Percentiles rank a stretch among this genome's conserved stretches.
These are phyloP conservation scores for Dendrobium chrysotoxum DNA, from an alignment of 106 monocot species.

Conservation along the genomic window DNA sequence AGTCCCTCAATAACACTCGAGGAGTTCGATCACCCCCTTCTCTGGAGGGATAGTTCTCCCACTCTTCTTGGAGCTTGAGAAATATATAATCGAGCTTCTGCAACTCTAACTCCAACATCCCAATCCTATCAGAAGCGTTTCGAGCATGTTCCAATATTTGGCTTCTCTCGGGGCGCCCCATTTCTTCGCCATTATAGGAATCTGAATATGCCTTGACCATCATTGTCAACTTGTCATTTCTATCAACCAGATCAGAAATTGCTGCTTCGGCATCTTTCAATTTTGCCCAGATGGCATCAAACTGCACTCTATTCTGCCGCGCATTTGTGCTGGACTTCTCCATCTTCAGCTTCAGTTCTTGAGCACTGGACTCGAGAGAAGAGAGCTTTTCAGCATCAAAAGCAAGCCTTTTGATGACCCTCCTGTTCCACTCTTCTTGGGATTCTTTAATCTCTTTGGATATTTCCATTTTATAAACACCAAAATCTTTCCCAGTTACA, in stretches of 20 bases:
- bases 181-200: constrained; percentile 13
- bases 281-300: constrained; percentile 33
- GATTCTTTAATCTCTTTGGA: constrained; percentile 16
- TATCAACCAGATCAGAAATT: constrained; percentile 38
- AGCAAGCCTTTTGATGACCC: constrained; percentile 38
- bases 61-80: constrained; percentile 64
- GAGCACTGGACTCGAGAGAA: constrained; percentile 29
- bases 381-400: constrained; percentile 57
- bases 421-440: constrained; percentile 43
- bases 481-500: constrained; percentile 51
- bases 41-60: constrained; percentile 17
- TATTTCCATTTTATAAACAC: constrained; percentile 43
- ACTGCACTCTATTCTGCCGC: constrained; percentile 20
- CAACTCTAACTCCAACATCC: constrained; percentile 68
- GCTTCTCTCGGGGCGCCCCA: constrained; percentile 15
- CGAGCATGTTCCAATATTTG: constrained; percentile 41
- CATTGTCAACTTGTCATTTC: constrained; percentile 37
- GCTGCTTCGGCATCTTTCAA: constrained; percentile 51
- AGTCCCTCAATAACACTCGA: constrained; percentile 14
- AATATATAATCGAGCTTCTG: constrained; percentile 65
- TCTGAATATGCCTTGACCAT: constrained; percentile 29
- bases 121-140: constrained; percentile 67
- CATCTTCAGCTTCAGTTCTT: constrained; percentile 54
- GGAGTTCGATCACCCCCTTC: constrained; percentile 7
- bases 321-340: constrained; percentile 33